phyloP scores from a whole-genome alignment of 352 stramenopile genomes.

The Globisporangium alternatum region DNA sequence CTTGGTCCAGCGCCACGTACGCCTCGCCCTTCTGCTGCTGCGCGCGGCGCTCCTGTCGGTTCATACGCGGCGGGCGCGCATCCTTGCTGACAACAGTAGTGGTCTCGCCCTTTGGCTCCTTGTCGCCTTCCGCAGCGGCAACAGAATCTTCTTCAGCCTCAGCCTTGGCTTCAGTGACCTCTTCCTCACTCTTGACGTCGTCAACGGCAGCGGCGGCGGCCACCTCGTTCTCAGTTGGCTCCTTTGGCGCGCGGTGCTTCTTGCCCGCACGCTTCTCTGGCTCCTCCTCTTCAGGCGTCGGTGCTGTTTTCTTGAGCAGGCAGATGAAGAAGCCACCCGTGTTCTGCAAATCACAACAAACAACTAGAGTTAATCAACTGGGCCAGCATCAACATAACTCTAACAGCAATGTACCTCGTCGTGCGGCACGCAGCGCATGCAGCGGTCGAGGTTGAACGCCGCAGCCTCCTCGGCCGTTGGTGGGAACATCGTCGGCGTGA shows the following conservation, averaged over 20 bases:
- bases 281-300: constrained; percentile 41
- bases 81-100: background rate
- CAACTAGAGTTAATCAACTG: constrained; percentile 2
- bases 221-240: constrained; percentile 21
- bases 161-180: background rate
- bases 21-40: constrained; percentile 58
- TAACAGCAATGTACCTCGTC: constrained; percentile 70
- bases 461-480: constrained; percentile 72
- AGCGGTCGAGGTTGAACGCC: constrained; percentile 89
- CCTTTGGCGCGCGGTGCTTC: constrained; percentile 21
- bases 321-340: constrained; percentile 99
- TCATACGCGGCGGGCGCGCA: constrained; percentile 10
- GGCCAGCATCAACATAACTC: background rate
- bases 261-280: constrained; percentile 15
- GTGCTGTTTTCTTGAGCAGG: constrained; percentile 91
- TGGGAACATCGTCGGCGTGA: constrained; percentile 89
- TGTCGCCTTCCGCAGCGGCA: constrained; percentile 16
- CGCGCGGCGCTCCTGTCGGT: constrained; percentile 44
- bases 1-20: constrained; percentile 64
- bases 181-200: background rate
- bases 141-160: background rate
- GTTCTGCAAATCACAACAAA: constrained; percentile 52
- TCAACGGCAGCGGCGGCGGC: constrained; percentile 9
- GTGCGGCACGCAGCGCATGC: constrained; percentile 97
- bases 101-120: constrained; percentile 16